These are phyloP conservation scores for Leccinellum albellum DNA, from an alignment of 768 basidiomycete species.

Conservation along the genomic window DNA sequence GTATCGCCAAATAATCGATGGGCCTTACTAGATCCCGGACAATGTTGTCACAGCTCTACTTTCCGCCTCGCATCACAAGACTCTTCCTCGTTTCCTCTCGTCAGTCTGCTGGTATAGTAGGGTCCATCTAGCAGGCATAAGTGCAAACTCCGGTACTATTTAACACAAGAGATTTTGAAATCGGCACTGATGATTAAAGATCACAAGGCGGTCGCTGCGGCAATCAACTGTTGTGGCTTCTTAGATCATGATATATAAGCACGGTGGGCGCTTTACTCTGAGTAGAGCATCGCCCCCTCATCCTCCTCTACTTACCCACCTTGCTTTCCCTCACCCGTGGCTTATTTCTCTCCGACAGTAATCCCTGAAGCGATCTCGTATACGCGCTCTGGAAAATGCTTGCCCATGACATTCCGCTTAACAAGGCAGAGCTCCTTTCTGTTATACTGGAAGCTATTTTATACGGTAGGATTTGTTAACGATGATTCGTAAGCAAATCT, in stretches of 20 bases:
- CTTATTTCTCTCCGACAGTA: neutral
- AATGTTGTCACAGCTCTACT: neutral
- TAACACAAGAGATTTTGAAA: neutral
- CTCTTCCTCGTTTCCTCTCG: neutral
- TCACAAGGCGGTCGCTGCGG: neutral
- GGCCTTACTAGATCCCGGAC: neutral
- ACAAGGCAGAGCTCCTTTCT: neutral
- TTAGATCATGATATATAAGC: neutral
- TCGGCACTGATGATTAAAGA: neutral
- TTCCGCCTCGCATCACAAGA: neutral
- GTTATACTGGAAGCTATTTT: constrained; percentile 14
- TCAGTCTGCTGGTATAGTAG: neutral
- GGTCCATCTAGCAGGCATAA: neutral
- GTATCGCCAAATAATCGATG: neutral
- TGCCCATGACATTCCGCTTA: neutral
- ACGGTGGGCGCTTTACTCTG: neutral
- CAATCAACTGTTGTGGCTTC: neutral
- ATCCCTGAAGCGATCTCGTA: neutral
- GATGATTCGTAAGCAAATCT: neutral
- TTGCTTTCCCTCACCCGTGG: neutral
- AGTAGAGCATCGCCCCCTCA: neutral
- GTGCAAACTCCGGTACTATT: neutral
- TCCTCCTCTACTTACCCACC: neutral
- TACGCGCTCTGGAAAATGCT: neutral
- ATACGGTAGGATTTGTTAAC: constrained; percentile 14